Percentiles rank a stretch among this genome's conserved stretches.
Evolutionary conservation across 2,329 filamentous ascomycete species (phyloP).

Genomic region (Talaromyces sp.): DNA sequence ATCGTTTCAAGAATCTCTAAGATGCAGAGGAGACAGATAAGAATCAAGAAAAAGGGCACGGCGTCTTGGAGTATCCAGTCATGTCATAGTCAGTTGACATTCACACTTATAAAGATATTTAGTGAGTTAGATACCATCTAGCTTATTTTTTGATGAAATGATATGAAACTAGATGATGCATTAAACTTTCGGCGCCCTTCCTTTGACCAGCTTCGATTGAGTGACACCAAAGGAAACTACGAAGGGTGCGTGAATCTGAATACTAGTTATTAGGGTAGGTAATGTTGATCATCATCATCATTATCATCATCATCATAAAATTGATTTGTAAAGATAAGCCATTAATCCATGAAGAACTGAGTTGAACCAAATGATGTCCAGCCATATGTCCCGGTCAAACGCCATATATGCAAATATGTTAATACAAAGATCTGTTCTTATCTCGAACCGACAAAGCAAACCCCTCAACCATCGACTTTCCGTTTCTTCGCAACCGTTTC

Average conservation of each 20-base stretch:
- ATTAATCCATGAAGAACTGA: neutral
- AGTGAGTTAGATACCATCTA: constrained; percentile 1
- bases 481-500: constrained; percentile 36
- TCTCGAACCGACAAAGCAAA: neutral
- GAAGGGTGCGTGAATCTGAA: neutral
- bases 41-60: constrained; percentile 24
- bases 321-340: neutral
- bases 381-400: neutral
- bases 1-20: neutral
- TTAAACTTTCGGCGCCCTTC: neutral
- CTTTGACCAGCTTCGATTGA: neutral
- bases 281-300: neutral
- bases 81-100: constrained; percentile 15
- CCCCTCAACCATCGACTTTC: constrained; percentile 21
- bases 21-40: constrained; percentile 15
- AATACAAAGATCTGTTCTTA: neutral
- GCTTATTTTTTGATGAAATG: constrained; percentile 1
- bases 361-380: neutral
- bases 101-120: constrained; percentile 12
- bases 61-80: constrained; percentile 32
- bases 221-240: neutral
- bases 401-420: neutral
- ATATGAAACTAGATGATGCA: constrained; percentile 1
- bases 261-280: no score
- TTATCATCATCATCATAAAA: neutral